Percentiles rank a stretch among this genome's conserved stretches.
Evolutionary conservation across 371 early-diverging fungal species (phyloP).

Genomic region (Lichtheimia ramosa): DNA sequence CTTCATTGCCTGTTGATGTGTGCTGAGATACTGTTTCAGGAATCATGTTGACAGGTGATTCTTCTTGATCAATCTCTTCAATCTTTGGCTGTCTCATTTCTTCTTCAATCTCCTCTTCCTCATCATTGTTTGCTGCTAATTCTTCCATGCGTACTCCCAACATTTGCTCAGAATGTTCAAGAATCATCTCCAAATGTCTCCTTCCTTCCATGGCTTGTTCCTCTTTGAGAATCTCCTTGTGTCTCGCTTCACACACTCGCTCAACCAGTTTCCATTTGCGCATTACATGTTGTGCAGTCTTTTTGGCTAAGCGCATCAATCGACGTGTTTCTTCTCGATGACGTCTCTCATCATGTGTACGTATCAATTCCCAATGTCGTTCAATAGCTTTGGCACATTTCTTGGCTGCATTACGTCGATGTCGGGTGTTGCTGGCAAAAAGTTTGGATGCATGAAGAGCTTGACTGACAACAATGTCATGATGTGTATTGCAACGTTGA

Average conservation of each 20-base stretch:
- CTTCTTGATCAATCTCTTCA: conserved; percentile 24
- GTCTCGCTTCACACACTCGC: conserved; percentile 57
- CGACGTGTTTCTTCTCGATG: conserved; percentile 54
- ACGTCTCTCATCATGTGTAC: conserved; percentile 52
- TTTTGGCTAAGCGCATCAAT: conserved; percentile 60
- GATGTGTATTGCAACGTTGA: conserved; percentile 1
- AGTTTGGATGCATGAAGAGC: conserved; percentile 40
- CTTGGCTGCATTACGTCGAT: conserved; percentile 49
- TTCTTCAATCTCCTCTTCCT: neutral
- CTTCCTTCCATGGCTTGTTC: conserved; percentile 63
- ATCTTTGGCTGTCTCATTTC: neutral
- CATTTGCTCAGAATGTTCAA: conserved; percentile 74
- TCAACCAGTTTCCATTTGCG: conserved; percentile 70
- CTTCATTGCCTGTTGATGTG: neutral
- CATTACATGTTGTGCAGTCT: conserved; percentile 64
- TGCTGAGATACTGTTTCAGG: conserved; percentile 7
- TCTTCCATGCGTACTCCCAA: conserved; percentile 68
- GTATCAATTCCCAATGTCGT: conserved; percentile 52
- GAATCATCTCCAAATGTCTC: conserved; percentile 63
- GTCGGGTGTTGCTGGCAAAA: conserved; percentile 40
- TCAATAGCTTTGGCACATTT: conserved; percentile 63
- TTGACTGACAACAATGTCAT: conserved; percentile 29
- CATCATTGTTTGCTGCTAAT: conserved; percentile 14
- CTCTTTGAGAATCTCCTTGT: conserved; percentile 59
- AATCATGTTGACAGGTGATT: neutral